Conservation (phyloP, 225 moss, liverwort and hornwort genomes). For the Sphagnum tenellum region DNA sequence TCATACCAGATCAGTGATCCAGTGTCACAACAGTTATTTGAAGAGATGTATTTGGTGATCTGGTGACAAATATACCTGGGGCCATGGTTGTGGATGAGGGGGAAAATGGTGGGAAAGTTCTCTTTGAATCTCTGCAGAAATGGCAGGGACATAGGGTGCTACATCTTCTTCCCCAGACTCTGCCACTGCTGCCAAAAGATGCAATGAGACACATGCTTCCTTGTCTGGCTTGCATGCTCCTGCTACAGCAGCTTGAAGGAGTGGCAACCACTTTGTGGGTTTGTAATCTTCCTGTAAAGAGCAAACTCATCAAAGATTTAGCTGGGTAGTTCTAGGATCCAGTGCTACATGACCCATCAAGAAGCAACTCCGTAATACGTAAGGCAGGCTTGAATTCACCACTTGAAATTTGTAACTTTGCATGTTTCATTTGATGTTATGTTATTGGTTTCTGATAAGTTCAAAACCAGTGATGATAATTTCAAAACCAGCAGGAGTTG, state of each 20-base stretch:
- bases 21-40: too few species aligned
- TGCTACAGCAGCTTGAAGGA: slow-evolving; percentile 43
- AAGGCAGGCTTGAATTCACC: background rate
- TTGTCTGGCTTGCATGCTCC: slow-evolving; percentile 43
- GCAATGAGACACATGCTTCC: slow-evolving; percentile 38
- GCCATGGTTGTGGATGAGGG: slow-evolving; percentile 37
- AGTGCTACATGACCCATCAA: background rate
- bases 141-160: slow-evolving; percentile 39
- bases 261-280: slow-evolving; percentile 43
- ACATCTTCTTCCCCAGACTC: slow-evolving; percentile 45
- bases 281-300: slow-evolving; percentile 38
- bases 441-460: background rate
- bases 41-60: too few species aligned
- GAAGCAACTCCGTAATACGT: background rate
- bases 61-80: slow-evolving; percentile 27
- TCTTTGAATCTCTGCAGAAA: slow-evolving; percentile 32
- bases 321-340: background rate
- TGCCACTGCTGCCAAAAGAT: slow-evolving; percentile 37
- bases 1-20: too few species aligned
- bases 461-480: background rate
- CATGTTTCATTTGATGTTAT: background rate
- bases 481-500: too few species aligned
- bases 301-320: too few species aligned
- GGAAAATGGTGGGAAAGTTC: slow-evolving; percentile 36
- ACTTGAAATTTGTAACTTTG: background rate